Evolutionary conservation across 805 yeast species (phyloP), one percentile per base, ranked within the genome.

Genomic region (Wickerhamiella australiensis): DNA sequence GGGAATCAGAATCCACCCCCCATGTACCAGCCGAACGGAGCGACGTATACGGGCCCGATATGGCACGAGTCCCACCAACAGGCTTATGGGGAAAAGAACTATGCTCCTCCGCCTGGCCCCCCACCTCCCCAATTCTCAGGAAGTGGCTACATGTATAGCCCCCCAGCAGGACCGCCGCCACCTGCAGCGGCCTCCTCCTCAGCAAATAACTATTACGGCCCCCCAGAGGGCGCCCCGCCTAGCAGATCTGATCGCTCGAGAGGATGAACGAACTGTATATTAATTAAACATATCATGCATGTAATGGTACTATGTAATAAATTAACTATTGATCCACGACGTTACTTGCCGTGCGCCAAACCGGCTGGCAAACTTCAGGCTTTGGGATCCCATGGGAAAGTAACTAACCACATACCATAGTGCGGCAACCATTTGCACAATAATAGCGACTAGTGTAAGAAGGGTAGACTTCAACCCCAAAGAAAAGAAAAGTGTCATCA

Each of bases 301-400:
- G n/a, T 17, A 29, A 5, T 29, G n/a, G 9, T n/a, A 29, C 9
- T 20, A 33, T 15, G n/a, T 33, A 33, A 33, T 33, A 33, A 22
- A 17, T 53, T 52, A 68, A 6, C 65, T 54, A 47, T 68, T 69
- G 29, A 68, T 59, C 72, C 72, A 68, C 25, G 67, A 56, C 25
- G 67, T 56, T 58, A 77, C 78, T 50, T 77, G 78, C 50, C 75
- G 70, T 5, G 75, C 64, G 5, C 82, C 86, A 5, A 80, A 67
- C 20, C 76, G 66, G 13, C 78, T 69, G 1, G 81, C 73, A 63
- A 78, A 69, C 53, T 74, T 67, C 45, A 80, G 59, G 2, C 94
- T 82, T 53, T 83, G 82, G 1, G 90, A 84, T 11, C 98, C 98
- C 68, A 88, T 83, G 12, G 98, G 98, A 74, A 92, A 90, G 65